Base-by-base conservation (phyloP, 2,329 filamentous ascomycete species). In the Teratosphaeria destructans region DNA sequence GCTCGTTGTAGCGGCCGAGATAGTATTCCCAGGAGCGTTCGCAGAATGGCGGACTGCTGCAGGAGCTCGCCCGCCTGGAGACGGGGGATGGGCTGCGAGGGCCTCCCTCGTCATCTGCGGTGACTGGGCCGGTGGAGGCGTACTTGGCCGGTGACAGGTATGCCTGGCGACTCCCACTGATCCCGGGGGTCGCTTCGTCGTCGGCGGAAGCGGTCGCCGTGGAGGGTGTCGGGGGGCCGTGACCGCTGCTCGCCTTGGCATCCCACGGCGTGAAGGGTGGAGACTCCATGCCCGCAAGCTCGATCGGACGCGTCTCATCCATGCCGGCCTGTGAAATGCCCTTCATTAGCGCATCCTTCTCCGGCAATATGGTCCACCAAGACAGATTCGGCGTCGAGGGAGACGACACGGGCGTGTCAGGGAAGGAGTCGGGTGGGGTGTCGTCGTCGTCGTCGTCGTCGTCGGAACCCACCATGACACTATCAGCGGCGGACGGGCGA, bases 221-320 rank as follows among this genome's bases (percentile, higher is more conserved):
- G 27, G 57, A 34, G 32, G 52, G 58, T 12, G 61, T 60, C 11
- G 69, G 64, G 0, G 68, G 66, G 1, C 61, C 59, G 54, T 63
- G 64, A 14, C 58, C 61, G 56, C 60, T 54, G 43, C 60, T 68
- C n/a, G 43, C 43, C n/a, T n/a, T 26, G 8, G 16, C 16, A 55
- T 69, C 66, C 53, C 62, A 47, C 14, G 70, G 70, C 14, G 69
- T 72, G 64, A 71, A 69, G 5, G 70, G 68, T 43, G 70, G 70
- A 3, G 67, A 66, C 29, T 71, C 69, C 63, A 70, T 67, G 32
- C 67, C 68, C 32, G 65, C 58, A 43, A 60, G 52, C 16, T 59
- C 43, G 19, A 49, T 23, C 32, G 23, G 49, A 23, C 11, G 49
- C 7, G 8, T 34, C 43, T 23, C 43, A 11, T 49, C 19, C n/a